These are phyloP conservation scores for Ogataea sp. DNA, from an alignment of 805 yeast species.

Conservation along the genomic window DNA sequence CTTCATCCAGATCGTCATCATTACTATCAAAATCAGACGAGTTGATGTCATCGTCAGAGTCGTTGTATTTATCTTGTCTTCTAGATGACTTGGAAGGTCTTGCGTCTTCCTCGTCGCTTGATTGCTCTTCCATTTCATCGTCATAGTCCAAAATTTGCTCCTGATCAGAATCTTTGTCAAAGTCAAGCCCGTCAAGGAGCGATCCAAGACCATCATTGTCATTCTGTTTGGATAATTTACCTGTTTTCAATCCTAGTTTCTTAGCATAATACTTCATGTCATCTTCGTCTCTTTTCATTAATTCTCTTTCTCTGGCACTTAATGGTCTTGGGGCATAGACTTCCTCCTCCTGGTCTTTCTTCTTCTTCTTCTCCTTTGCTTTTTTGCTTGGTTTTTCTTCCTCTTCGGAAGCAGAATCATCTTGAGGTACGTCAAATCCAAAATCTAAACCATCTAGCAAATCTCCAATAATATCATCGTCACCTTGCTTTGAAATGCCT, in stretches of 20 bases:
- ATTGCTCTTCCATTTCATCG: constrained; percentile 12
- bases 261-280: constrained; percentile 81
- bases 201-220: constrained; percentile 79
- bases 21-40: constrained; percentile 20
- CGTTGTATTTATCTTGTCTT: constrained; percentile 12
- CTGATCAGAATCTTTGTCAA: constrained; percentile 28
- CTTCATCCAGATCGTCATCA: constrained; percentile 23
- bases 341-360: constrained; percentile 5
- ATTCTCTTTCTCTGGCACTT: constrained; percentile 39
- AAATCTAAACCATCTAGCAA: constrained; percentile 10
- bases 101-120: constrained; percentile 7
- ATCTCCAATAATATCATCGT: constrained; percentile 2
- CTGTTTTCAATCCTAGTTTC: constrained; percentile 60
- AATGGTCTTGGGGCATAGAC: constrained; percentile 13
- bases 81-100: constrained; percentile 2
- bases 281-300: constrained; percentile 55
- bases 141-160: constrained; percentile 8
- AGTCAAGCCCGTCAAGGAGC: constrained; percentile 68
- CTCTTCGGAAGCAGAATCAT: constrained; percentile 14
- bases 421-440: constrained; percentile 12
- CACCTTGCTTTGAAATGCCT: background rate
- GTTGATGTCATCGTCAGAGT: constrained; percentile 17
- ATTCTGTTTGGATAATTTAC: constrained; percentile 40
- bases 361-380: constrained; percentile 7
- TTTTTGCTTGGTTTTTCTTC: constrained; percentile 9